Conservation (phyloP, 306 rosid species). For the Vicia faba region DNA sequence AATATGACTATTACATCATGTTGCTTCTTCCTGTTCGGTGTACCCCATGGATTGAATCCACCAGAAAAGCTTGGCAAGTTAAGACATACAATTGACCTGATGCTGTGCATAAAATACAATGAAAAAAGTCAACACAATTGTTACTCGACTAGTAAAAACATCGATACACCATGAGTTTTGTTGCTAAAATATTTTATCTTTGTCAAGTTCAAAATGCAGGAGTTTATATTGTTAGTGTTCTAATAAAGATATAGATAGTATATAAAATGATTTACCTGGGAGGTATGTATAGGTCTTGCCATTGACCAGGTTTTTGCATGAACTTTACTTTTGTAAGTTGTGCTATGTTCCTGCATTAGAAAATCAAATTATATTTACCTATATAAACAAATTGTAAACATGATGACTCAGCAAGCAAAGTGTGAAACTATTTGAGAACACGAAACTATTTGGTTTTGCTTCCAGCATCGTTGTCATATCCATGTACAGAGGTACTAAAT, state of each 20-base stretch:
- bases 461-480: too few relatives aligned
- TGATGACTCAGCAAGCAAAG: neutral
- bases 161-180: neutral
- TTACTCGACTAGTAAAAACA: slow-evolving; percentile 23
- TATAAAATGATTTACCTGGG: slow-evolving; percentile 54
- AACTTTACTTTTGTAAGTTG: slow-evolving; percentile 76
- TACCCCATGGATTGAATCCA: slow-evolving; percentile 96
- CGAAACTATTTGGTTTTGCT: too few relatives aligned
- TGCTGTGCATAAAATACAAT: slow-evolving; percentile 57
- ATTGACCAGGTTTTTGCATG: slow-evolving; percentile 57
- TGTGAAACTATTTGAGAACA: neutral
- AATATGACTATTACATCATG: slow-evolving; percentile 51
- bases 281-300: slow-evolving; percentile 80
- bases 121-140: slow-evolving; percentile 10
- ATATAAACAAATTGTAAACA: neutral
- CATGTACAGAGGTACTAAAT: too few relatives aligned
- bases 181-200: slow-evolving; percentile 1
- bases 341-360: slow-evolving; percentile 65
- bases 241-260: slow-evolving; percentile 10
- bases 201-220: slow-evolving; percentile 13
- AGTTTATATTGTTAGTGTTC: neutral
- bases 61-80: slow-evolving; percentile 99
- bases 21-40: slow-evolving; percentile 55
- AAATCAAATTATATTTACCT: slow-evolving; percentile 26
- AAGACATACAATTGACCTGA: slow-evolving; percentile 86